Evolutionary conservation across 306 rosid species (phyloP).

Genomic region (Sindora glabra): DNA sequence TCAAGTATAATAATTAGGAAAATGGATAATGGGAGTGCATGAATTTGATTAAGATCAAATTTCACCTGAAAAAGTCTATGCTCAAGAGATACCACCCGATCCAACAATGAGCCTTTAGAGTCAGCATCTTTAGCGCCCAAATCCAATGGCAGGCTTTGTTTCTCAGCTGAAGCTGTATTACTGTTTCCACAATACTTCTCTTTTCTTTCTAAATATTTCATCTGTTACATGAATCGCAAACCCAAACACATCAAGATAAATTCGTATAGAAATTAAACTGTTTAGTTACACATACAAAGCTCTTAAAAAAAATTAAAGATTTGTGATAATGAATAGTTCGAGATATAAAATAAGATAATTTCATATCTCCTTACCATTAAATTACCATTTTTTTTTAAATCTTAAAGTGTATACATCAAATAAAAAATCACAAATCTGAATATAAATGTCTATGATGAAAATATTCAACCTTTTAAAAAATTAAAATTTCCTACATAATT

Average conservation of each 20-base stretch:
- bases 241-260: not conserved
- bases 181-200: constrained; percentile 26
- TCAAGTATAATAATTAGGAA: not conserved
- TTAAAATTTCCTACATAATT: too few relatives aligned
- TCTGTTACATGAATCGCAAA: constrained; percentile 26
- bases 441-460: too few relatives aligned
- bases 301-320: too few relatives aligned
- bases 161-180: constrained; percentile 20
- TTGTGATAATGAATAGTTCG: too few relatives aligned
- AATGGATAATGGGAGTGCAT: not conserved
- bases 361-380: too few relatives aligned
- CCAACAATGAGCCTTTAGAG: constrained; percentile 61
- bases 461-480: not conserved
- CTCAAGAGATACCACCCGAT: constrained; percentile 67
- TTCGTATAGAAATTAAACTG: too few relatives aligned
- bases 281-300: not conserved
- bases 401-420: too few relatives aligned
- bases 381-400: too few relatives aligned
- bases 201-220: constrained; percentile 62
- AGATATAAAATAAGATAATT: too few relatives aligned
- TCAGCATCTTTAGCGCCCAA: constrained; percentile 36
- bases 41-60: not conserved
- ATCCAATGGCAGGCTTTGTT: constrained; percentile 33
- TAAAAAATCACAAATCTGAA: too few relatives aligned
- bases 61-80: constrained; percentile 61